Percentiles rank a stretch among this genome's conserved stretches.
phyloP scores from a whole-genome alignment of 1,139 yeast genomes.

The Pichia sp. region DNA sequence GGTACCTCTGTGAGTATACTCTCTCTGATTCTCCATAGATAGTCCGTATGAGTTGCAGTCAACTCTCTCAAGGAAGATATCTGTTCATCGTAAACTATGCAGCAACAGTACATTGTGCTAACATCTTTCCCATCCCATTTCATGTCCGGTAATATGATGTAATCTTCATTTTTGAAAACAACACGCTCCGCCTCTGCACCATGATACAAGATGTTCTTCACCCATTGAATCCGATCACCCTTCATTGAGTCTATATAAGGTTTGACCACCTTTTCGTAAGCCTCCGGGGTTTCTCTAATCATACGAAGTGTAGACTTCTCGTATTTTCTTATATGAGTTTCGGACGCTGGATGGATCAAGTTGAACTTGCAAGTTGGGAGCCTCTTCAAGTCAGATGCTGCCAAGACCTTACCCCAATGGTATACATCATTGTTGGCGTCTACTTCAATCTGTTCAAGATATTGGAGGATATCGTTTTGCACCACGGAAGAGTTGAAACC shows the following conservation, averaged over 20 bases:
- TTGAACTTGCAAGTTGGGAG: conserved; percentile 66
- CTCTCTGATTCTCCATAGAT: conserved; percentile 40
- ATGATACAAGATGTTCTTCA: conserved; percentile 68
- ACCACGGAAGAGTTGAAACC: conserved; percentile 54
- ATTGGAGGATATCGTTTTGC: conserved; percentile 5
- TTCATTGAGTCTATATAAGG: conserved; percentile 76
- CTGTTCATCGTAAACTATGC: conserved; percentile 66
- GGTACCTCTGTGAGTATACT: conserved; percentile 43
- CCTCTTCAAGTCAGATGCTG: conserved; percentile 39
- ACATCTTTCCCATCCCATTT: conserved; percentile 83
- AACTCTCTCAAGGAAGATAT: conserved; percentile 76
- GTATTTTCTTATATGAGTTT: conserved; percentile 73
- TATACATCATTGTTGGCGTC: conserved; percentile 76
- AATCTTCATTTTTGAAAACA: conserved; percentile 55
- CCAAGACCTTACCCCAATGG: conserved; percentile 62
- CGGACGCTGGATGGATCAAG: conserved; percentile 85
- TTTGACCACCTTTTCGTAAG: conserved; percentile 51
- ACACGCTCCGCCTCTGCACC: conserved; percentile 85
- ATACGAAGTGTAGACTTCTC: conserved; percentile 50
- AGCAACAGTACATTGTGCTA: conserved; percentile 68
- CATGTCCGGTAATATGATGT: conserved; percentile 69
- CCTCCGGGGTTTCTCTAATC: conserved; percentile 73
- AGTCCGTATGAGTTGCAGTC: conserved; percentile 45
- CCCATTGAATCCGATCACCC: conserved; percentile 85
- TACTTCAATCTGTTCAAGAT: conserved; percentile 33